phyloP scores from a whole-genome alignment of 805 yeast species.

The Saccharomycopsis amapae region DNA sequence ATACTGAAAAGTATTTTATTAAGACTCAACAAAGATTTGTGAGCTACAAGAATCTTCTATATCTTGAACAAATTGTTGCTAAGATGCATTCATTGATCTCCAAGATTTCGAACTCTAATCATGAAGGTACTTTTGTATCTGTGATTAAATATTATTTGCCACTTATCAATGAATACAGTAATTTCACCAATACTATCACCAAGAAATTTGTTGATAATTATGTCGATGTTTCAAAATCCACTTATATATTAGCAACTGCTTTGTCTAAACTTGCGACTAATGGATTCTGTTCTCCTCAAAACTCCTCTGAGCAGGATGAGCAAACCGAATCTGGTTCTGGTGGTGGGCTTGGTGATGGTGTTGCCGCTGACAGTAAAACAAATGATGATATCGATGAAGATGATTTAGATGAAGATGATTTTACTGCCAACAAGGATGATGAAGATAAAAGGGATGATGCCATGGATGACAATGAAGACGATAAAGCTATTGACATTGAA shows the following conservation, averaged over 20 bases:
- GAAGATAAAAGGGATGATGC: slow-evolving; percentile 62
- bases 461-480: slow-evolving; percentile 56
- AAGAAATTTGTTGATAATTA: slow-evolving; percentile 43
- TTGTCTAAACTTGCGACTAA: slow-evolving; percentile 58
- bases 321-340: slow-evolving; percentile 38
- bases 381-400: slow-evolving; percentile 85
- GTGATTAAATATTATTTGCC: slow-evolving; percentile 45
- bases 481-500: slow-evolving; percentile 88
- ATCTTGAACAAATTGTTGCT: slow-evolving; percentile 31
- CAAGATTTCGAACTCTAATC: neutral
- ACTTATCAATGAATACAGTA: slow-evolving; percentile 50
- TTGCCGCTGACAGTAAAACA: slow-evolving; percentile 66
- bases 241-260: slow-evolving; percentile 48
- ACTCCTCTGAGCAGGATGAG: slow-evolving; percentile 51
- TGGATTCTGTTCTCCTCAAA: slow-evolving; percentile 92
- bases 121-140: slow-evolving; percentile 1
- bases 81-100: slow-evolving; percentile 28
- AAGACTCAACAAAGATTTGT: slow-evolving; percentile 39
- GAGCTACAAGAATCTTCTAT: slow-evolving; percentile 37
- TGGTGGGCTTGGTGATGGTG: slow-evolving; percentile 86
- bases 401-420: slow-evolving; percentile 66
- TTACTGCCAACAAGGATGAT: slow-evolving; percentile 48
- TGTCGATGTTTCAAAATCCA: slow-evolving; percentile 48
- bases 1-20: slow-evolving; percentile 65
- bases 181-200: slow-evolving; percentile 26